A percentile compares a stretch with the other conserved stretches of the same genome.
These are phyloP conservation scores for Chalaropsis thielavioides DNA, from an alignment of 2,329 filamentous ascomycete genomes.

Conservation along the genomic window DNA sequence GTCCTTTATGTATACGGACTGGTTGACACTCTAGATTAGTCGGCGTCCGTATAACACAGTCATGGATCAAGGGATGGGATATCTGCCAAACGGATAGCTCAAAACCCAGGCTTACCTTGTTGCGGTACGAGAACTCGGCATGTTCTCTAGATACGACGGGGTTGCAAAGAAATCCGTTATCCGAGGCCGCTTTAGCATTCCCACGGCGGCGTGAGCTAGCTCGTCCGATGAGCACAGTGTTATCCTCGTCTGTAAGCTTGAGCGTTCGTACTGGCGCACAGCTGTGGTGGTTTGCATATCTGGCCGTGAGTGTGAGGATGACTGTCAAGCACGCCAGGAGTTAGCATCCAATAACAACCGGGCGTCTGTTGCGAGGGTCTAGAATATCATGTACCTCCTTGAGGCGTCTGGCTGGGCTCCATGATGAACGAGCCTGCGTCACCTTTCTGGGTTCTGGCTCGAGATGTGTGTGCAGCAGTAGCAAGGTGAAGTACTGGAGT, in stretches of 20 bases:
- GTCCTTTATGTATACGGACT: conserved; percentile 15
- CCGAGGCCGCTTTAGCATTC: background rate
- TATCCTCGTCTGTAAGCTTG: conserved; percentile 7
- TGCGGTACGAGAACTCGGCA: conserved; percentile 13
- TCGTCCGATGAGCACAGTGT: conserved; percentile 10
- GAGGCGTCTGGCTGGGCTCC: background rate
- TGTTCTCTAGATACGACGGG: conserved; percentile 16
- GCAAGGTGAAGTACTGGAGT: too few relatives aligned
- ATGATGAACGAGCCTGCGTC: background rate
- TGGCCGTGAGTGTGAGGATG: background rate
- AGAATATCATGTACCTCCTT: background rate
- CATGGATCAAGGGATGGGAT: background rate
- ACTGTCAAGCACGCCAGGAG: background rate
- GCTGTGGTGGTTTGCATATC: conserved; percentile 2
- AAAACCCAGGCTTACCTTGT: background rate
- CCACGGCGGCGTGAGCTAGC: conserved; percentile 12
- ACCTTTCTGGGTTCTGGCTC: background rate
- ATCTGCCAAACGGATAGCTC: background rate
- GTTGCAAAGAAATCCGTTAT: conserved; percentile 16
- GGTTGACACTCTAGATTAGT: background rate
- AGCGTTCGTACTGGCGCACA: conserved; percentile 4
- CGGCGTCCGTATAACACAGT: background rate
- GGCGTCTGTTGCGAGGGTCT: background rate
- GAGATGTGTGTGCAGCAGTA: background rate
- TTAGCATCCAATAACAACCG: background rate